Evolutionary conservation across 2,329 filamentous ascomycete genomes (phyloP).

Genomic region (Salinomyces thailandicus): DNA sequence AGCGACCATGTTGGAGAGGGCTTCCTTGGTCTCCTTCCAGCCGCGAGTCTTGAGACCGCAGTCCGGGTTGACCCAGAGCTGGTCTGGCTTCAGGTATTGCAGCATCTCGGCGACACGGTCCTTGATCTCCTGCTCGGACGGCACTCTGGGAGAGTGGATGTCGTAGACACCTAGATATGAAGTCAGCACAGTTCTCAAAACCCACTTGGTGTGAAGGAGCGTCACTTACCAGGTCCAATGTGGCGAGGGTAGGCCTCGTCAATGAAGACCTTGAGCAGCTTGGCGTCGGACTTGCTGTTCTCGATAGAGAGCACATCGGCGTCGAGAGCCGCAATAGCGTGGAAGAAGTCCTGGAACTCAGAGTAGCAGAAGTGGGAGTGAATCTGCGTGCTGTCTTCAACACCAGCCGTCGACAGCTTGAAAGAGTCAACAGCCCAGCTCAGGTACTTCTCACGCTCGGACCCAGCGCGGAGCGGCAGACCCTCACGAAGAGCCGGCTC

Average conservation of each 20-base stretch:
- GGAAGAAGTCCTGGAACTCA: slow-evolving; percentile 99
- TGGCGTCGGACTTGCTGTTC: slow-evolving; percentile 99
- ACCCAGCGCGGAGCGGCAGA: slow-evolving; percentile 87
- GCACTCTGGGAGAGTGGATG: slow-evolving; percentile 98
- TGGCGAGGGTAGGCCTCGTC: slow-evolving; percentile 95
- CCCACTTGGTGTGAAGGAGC: not conserved
- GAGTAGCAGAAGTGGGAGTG: slow-evolving; percentile 99
- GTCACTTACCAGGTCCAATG: slow-evolving; percentile 72
- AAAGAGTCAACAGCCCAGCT: slow-evolving; percentile 97
- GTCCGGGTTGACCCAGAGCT: slow-evolving; percentile 99
- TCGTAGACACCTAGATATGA: slow-evolving; percentile 60
- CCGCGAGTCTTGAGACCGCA: slow-evolving; percentile 98
- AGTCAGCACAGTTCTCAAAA: not conserved
- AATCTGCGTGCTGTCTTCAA: slow-evolving; percentile 94
- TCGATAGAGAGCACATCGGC: slow-evolving; percentile 98
- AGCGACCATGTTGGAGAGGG: slow-evolving; percentile 92
- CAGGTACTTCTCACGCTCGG: slow-evolving; percentile 94
- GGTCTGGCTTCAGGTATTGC: slow-evolving; percentile 85
- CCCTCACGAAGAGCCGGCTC: slow-evolving; percentile 98
- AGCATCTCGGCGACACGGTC: slow-evolving; percentile 98
- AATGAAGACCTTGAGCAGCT: slow-evolving; percentile 97
- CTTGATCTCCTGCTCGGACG: slow-evolving; percentile 96
- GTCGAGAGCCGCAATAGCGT: slow-evolving; percentile 95
- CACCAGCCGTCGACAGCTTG: slow-evolving; percentile 87
- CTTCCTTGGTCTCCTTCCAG: slow-evolving; percentile 98